These are phyloP conservation scores for Pseudonectria buxi DNA, from an alignment of 2,329 filamentous ascomycete genomes.

Conservation along the genomic window DNA sequence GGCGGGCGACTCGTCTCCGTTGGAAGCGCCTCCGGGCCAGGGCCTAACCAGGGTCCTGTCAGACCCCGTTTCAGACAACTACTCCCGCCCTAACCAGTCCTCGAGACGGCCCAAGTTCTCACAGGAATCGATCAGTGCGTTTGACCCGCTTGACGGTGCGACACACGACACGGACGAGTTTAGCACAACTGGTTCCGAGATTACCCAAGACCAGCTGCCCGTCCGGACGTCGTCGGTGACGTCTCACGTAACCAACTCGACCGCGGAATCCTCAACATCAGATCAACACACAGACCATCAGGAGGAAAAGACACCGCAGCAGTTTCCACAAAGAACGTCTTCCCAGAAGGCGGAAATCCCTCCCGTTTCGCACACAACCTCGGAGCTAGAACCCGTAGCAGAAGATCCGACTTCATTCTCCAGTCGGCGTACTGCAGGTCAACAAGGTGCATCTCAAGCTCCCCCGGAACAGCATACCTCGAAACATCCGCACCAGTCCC, in stretches of 20 bases:
- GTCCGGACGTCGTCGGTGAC: slow-evolving; percentile 27
- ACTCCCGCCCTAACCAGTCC: slow-evolving; percentile 50
- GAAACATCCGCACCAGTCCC: slow-evolving; percentile 17
- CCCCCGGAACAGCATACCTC: slow-evolving; percentile 22
- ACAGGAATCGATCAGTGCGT: slow-evolving; percentile 35
- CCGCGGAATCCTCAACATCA: slow-evolving; percentile 57
- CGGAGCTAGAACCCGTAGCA: slow-evolving; percentile 17
- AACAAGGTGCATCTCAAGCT: slow-evolving; percentile 13
- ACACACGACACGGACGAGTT: slow-evolving; percentile 28
- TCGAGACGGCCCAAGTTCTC: slow-evolving; percentile 44
- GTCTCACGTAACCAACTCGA: slow-evolving; percentile 31
- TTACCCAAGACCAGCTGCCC: slow-evolving; percentile 27
- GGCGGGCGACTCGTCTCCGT: slow-evolving; percentile 25
- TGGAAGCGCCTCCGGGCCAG: slow-evolving; percentile 43
- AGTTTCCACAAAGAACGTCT: slow-evolving; percentile 49
- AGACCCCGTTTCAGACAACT: slow-evolving; percentile 51
- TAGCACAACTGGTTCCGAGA: slow-evolving; percentile 14
- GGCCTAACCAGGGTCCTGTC: slow-evolving; percentile 59
- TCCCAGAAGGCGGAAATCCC: slow-evolving; percentile 45
- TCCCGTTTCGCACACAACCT: slow-evolving; percentile 29
- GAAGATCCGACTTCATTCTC: slow-evolving; percentile 43
- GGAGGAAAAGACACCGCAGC: slow-evolving; percentile 18
- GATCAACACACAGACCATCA: slow-evolving; percentile 29
- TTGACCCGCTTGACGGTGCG: slow-evolving; percentile 38
- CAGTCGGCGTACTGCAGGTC: slow-evolving; percentile 13